These are phyloP conservation scores for Globisporangium middletonii DNA, from an alignment of 352 stramenopile species.

Conservation along the genomic window DNA sequence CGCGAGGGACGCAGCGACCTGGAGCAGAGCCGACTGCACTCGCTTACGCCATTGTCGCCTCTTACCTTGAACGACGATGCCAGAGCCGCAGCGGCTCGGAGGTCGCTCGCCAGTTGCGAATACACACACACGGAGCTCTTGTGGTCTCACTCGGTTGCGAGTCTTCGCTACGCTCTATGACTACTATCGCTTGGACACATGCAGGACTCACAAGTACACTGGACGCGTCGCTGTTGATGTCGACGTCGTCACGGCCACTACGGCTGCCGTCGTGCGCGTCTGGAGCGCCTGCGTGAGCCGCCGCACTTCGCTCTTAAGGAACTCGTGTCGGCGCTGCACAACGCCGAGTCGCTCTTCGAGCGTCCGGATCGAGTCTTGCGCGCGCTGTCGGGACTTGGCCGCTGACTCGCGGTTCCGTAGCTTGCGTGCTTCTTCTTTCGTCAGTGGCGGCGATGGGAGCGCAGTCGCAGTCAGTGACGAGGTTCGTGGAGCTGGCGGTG, in stretches of 20 bases:
- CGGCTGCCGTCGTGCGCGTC: background rate
- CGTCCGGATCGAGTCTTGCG: conserved; percentile 13
- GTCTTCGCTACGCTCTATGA: too few relatives aligned
- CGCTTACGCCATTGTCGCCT: too few relatives aligned
- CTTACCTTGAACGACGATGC: too few relatives aligned
- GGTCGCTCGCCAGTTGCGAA: too few relatives aligned
- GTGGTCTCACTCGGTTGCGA: too few relatives aligned
- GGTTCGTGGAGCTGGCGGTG: background rate
- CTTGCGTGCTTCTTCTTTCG: conserved; percentile 11
- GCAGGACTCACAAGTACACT: background rate
- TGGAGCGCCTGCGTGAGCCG: background rate
- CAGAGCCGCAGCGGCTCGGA: too few relatives aligned
- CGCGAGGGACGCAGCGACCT: too few relatives aligned
- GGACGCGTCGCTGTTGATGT: background rate
- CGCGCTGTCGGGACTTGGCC: conserved; percentile 14
- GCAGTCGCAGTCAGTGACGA: background rate
- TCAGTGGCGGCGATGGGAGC: background rate
- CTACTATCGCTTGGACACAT: too few relatives aligned
- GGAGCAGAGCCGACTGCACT: too few relatives aligned
- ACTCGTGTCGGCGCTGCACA: conserved; percentile 3
- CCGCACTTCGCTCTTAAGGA: conserved; percentile 4
- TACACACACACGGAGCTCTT: too few relatives aligned
- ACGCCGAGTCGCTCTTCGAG: conserved; percentile 13
- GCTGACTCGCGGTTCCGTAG: conserved; percentile 17
- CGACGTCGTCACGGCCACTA: background rate